phyloP scores from a whole-genome alignment of 1,284 basidiomycete species.

The Thecaphora thlaspeos region DNA sequence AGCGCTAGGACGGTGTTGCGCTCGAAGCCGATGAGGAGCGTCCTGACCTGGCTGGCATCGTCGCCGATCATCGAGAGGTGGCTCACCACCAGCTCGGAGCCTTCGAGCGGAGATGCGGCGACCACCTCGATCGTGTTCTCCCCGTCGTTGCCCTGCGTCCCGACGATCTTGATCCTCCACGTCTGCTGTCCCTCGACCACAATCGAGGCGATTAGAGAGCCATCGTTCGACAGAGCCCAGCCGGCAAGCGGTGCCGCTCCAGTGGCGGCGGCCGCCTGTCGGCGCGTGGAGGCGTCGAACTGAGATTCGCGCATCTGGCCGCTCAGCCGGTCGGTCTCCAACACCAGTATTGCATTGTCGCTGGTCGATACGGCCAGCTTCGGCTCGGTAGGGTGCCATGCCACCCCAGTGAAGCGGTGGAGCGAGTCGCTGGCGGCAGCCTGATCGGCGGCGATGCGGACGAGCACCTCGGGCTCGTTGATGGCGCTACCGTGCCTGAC shows the following conservation, averaged over 20 bases:
- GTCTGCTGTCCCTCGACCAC: constrained; percentile 3
- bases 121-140: too few species aligned
- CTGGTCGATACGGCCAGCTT: constrained; percentile 25
- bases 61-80: constrained; percentile 17
- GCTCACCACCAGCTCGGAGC: constrained; percentile 10
- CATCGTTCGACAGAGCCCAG: constrained; percentile 21
- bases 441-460: constrained; percentile 14
- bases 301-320: constrained; percentile 9
- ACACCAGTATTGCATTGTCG: constrained; percentile 13
- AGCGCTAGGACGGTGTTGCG: constrained; percentile 24
- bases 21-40: constrained; percentile 18
- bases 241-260: constrained; percentile 10
- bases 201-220: constrained; percentile 12
- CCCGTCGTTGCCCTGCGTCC: too few species aligned
- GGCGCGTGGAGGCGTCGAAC: constrained; percentile 5
- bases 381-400: constrained; percentile 12
- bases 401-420: constrained; percentile 17
- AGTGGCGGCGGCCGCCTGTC: not conserved
- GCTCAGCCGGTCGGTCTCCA: constrained; percentile 6
- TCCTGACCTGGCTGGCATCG: not conserved
- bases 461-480: constrained; percentile 2
- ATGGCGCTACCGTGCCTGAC: constrained; percentile 9
- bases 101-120: too few species aligned
- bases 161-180: not conserved
- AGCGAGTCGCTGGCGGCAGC: constrained; percentile 3